phyloP scores from a whole-genome alignment of 73 alveolate genomes.

The Diophrys sp. region DNA sequence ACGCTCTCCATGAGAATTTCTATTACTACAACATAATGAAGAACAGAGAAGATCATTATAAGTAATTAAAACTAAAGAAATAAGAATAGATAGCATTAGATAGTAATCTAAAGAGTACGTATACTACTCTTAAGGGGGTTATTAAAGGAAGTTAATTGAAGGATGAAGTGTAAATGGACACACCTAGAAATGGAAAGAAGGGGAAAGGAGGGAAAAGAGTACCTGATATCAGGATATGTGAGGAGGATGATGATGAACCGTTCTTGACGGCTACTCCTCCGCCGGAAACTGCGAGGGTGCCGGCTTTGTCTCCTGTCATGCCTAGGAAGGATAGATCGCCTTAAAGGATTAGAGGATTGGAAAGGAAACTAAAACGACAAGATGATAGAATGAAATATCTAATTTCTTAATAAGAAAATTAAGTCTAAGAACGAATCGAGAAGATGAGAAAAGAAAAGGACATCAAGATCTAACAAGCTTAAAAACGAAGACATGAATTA shows the following conservation, averaged over 20 bases:
- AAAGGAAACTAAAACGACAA: neutral
- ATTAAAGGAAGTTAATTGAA: neutral
- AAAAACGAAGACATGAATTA: no score
- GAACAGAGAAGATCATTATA: slow-evolving; percentile 13
- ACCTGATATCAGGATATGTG: no score
- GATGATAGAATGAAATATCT: neutral
- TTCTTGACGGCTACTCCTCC: neutral
- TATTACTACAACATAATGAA: slow-evolving; percentile 24
- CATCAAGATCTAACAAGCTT: neutral
- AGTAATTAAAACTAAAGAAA: neutral
- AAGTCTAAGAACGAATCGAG: neutral
- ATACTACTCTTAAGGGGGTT: neutral
- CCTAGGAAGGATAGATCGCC: neutral
- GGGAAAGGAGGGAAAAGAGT: neutral
- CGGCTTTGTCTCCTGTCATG: neutral
- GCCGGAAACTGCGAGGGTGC: neutral
- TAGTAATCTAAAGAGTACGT: neutral
- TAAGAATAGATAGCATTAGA: slow-evolving; percentile 11
- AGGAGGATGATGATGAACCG: neutral
- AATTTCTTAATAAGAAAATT: neutral
- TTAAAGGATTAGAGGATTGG: neutral
- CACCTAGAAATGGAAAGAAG: neutral
- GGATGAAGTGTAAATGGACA: neutral
- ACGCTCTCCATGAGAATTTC: slow-evolving; percentile 4
- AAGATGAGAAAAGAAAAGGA: slow-evolving; percentile 1